Percentiles rank a stretch among this genome's conserved stretches.
phyloP scores from a whole-genome alignment of 2,329 filamentous ascomycete species.

The Pseudogymnoascus sp. region DNA sequence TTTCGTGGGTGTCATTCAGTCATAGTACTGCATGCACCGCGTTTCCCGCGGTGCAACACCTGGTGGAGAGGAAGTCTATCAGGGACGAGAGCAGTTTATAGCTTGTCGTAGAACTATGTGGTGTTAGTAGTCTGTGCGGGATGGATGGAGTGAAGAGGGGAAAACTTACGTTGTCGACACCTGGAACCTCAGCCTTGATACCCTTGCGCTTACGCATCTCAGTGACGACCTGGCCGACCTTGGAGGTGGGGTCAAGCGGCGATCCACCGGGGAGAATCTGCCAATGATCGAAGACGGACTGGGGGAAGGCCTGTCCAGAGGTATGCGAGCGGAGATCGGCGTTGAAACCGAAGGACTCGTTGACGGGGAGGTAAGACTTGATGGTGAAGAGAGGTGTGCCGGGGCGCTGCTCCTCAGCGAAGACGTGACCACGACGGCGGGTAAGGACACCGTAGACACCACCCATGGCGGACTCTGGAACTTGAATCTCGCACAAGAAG shows the following conservation, averaged over 20 bases:
- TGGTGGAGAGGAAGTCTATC: conserved; percentile 26
- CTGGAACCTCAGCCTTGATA: conserved; percentile 92
- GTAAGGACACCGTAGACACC: conserved; percentile 99
- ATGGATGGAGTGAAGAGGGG: not conserved
- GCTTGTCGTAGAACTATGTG: conserved; percentile 93
- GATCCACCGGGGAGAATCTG: conserved; percentile 91
- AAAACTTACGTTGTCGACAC: conserved; percentile 84
- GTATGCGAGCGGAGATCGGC: conserved; percentile 90
- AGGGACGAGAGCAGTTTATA: conserved; percentile 50
- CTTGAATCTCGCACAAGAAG: conserved; percentile 99
- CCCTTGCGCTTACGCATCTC: conserved; percentile 99
- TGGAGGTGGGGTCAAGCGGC: conserved; percentile 72
- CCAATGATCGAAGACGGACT: conserved; percentile 99
- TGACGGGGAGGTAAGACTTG: conserved; percentile 94
- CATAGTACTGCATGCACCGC: conserved; percentile 8
- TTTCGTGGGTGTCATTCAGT: conserved; percentile 9
- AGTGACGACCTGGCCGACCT: conserved; percentile 75
- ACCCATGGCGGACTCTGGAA: conserved; percentile 97
- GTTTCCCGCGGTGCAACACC: conserved; percentile 14
- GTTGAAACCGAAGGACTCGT: conserved; percentile 99
- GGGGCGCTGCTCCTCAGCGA: conserved; percentile 94
- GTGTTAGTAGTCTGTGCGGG: conserved; percentile 32
- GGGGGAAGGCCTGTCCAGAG: conserved; percentile 96
- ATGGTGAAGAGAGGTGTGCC: conserved; percentile 99
- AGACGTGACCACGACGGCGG: conserved; percentile 97